Evolutionary conservation across 164 flowering plant genomes (phyloP).

Genomic region (Piper longum): DNA sequence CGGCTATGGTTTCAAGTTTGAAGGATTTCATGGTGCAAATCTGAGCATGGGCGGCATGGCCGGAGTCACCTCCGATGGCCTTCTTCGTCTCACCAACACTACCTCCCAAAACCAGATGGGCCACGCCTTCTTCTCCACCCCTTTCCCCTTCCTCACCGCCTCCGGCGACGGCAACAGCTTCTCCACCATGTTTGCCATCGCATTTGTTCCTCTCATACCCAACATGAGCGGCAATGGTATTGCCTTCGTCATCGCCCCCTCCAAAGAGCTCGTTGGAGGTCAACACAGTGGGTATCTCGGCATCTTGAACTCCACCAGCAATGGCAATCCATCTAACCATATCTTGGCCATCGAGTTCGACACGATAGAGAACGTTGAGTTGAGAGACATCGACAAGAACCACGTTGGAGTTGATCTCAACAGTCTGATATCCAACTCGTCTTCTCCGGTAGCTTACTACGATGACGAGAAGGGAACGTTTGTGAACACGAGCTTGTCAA

Average conservation of each 20-base stretch:
- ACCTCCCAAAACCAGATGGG: constrained; percentile 16
- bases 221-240: constrained; percentile 27
- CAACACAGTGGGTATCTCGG: constrained; percentile 10
- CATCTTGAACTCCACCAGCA: constrained; percentile 9
- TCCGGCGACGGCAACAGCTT: constrained; percentile 6
- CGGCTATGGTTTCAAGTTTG: neutral
- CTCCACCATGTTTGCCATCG: constrained; percentile 33
- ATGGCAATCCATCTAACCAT: constrained; percentile 13
- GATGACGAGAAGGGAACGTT: neutral
- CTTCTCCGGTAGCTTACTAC: constrained; percentile 12
- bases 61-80: constrained; percentile 15
- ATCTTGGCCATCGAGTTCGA: constrained; percentile 14
- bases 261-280: constrained; percentile 8
- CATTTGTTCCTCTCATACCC: constrained; percentile 12
- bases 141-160: constrained; percentile 1
- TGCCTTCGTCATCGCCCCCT: constrained; percentile 20
- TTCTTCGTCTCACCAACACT: constrained; percentile 23
- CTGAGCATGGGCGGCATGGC: constrained; percentile 13
- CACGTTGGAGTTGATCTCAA: constrained; percentile 23
- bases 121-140: constrained; percentile 22
- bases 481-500: constrained; percentile 2
- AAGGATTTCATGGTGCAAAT: constrained; percentile 1
- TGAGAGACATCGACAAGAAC: constrained; percentile 14
- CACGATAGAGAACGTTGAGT: constrained; percentile 2
- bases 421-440: constrained; percentile 9